A percentile compares a stretch with the other conserved stretches of the same genome.
phyloP scores from a whole-genome alignment of 495 filamentous ascomycete species.

The Bacidia rubella region DNA sequence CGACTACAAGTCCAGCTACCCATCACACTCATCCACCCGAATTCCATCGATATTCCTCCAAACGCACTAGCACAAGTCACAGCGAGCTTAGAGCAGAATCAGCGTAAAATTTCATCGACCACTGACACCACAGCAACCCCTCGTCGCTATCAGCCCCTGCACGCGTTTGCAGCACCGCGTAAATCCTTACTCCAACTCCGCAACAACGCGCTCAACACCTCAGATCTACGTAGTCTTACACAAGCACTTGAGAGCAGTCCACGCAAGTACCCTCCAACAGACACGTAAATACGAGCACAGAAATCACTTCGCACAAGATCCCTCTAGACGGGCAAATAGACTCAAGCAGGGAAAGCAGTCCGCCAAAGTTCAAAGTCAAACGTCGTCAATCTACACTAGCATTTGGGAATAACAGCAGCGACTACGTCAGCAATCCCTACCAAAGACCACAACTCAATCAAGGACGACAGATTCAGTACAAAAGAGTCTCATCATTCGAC shows the following conservation, averaged over 20 bases:
- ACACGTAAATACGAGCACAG: background rate
- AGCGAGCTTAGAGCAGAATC: constrained; percentile 35
- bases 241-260: constrained; percentile 15
- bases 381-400: constrained; percentile 11
- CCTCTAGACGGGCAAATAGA: background rate
- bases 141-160: constrained; percentile 16
- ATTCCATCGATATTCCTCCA: constrained; percentile 46
- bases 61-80: constrained; percentile 44
- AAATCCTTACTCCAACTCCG: constrained; percentile 13
- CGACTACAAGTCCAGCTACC: constrained; percentile 39
- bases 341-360: background rate
- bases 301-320: constrained; percentile 4
- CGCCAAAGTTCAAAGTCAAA: constrained; percentile 3
- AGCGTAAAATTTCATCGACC: constrained; percentile 14
- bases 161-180: constrained; percentile 19
- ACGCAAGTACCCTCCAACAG: background rate
- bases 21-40: constrained; percentile 43
- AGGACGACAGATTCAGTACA: background rate
- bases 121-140: constrained; percentile 5
- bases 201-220: constrained; percentile 5
- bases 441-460: too few relatives aligned
- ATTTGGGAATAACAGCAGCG: background rate
- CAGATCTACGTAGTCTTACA: constrained; percentile 12
- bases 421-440: background rate
- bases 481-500: constrained; percentile 4